Conservation (phyloP, 2,329 filamentous ascomycete genomes). For the Rachicladosporium sp. region DNA sequence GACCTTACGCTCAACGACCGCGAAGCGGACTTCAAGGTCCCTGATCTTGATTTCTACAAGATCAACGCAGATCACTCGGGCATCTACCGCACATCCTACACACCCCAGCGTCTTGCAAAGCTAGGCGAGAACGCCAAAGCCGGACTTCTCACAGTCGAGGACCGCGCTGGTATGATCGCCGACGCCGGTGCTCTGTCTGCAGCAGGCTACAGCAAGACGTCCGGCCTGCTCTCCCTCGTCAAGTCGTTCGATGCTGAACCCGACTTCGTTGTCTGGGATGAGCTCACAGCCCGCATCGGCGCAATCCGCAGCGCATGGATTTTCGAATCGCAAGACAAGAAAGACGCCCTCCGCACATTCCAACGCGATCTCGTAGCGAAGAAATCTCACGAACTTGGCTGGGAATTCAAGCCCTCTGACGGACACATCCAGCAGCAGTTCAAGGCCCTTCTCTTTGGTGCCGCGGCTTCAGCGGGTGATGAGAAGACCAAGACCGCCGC, state of each 20-base stretch:
- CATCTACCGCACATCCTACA: constrained; percentile 83
- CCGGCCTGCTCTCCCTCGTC: constrained; percentile 71
- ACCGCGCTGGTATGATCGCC: constrained; percentile 79
- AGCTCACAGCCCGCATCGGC: constrained; percentile 67
- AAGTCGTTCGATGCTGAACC: constrained; percentile 71
- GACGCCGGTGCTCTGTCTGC: constrained; percentile 82
- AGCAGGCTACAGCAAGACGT: constrained; percentile 88
- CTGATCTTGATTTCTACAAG: constrained; percentile 83
- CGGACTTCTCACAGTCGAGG: constrained; percentile 71
- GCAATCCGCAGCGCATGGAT: constrained; percentile 78
- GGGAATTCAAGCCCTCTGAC: constrained; percentile 73
- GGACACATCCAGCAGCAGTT: constrained; percentile 88
- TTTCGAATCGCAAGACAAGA: constrained; percentile 64
- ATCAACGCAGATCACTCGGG: constrained; percentile 89
- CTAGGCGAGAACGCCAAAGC: constrained; percentile 75
- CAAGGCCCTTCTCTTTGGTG: constrained; percentile 81
- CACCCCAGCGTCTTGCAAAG: constrained; percentile 70
- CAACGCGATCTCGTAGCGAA: constrained; percentile 63
- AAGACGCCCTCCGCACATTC: constrained; percentile 70
- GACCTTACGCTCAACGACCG: constrained; percentile 59
- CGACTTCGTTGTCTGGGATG: constrained; percentile 91
- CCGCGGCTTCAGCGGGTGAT: constrained; percentile 70
- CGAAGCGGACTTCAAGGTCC: constrained; percentile 65
- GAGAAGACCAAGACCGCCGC: constrained; percentile 64
- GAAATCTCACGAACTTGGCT: constrained; percentile 78